Base-by-base conservation (phyloP, 2,329 filamentous ascomycete species). In the Clonostachys rosea region DNA sequence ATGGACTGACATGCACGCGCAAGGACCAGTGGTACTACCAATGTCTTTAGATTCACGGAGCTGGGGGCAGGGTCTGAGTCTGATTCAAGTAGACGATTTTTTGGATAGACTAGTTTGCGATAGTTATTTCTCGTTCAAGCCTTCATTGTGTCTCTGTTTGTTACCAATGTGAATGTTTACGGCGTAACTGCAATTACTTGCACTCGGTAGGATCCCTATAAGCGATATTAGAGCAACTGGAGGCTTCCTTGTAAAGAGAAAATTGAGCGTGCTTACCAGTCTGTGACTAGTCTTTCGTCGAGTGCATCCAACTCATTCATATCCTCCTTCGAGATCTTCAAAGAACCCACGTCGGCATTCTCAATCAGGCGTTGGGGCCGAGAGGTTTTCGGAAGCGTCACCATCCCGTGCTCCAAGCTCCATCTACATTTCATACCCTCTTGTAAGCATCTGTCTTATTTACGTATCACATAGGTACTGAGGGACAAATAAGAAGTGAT, bases 361-460 rank as follows among this genome's bases (percentile, higher is more conserved):
- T 83, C 78, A 5, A 77, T 54, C 47, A 91, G 83, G 24, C 87
- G 74, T 43, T 79, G 74, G 58, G 72, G 71, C 49, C 71, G 78
- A 18, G 78, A 72, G 60, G 85, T 89, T 74, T 94, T 91, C 5
- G 87, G 87, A 51, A 91, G 67, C 5, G 85, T 82, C 41, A 90
- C 79, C 56, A 84, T 84, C 35, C 80, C 82, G 59, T 90, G 79
- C 63, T 94, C 88, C 52, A 92, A 65, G 47, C 81, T 85, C 89
- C 89, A 94, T 47, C 24, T 30, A 5, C 3, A 30, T 30, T 30
- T 30, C 24, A 87, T 78, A 42, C 2, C 7, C 46, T 10, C 36
- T n/a, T 34, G n/a, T 39, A 12, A 42, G 33, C 30, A 33, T 42
- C 20, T 1, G 40, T 16, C 16, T 16, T 14, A n/a, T 17, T 14